Percentiles rank a stretch among this genome's conserved stretches.
phyloP scores from a whole-genome alignment of 1,139 yeast species.

The Debaryomycetaceae sp. region DNA sequence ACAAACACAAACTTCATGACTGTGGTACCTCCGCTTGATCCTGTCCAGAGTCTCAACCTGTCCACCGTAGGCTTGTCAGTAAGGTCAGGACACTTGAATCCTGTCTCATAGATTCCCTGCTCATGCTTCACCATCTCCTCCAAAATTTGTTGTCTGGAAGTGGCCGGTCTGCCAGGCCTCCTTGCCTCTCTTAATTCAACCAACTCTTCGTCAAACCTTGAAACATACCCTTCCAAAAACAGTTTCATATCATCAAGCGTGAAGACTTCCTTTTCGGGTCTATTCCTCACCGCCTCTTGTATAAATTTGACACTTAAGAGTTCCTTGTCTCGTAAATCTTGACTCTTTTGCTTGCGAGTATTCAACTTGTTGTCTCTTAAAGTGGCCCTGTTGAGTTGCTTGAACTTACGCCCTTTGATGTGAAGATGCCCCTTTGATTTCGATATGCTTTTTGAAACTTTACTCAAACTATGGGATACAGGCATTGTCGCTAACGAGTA shows the following conservation, averaged over 20 bases:
- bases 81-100: conserved; percentile 72
- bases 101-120: conserved; percentile 56
- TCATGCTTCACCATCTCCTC: conserved; percentile 64
- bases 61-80: conserved; percentile 56
- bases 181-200: conserved; percentile 53
- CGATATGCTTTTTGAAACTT: conserved; percentile 62
- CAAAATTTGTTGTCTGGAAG: conserved; percentile 62
- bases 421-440: conserved; percentile 66
- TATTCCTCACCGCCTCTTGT: conserved; percentile 56
- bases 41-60: conserved; percentile 69
- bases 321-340: conserved; percentile 55
- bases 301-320: conserved; percentile 55
- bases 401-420: conserved; percentile 84
- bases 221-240: conserved; percentile 59
- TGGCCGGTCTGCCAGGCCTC: conserved; percentile 85
- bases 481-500: too few species aligned
- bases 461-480: conserved; percentile 64
- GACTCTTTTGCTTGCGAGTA: conserved; percentile 49
- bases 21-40: conserved; percentile 75
- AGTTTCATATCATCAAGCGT: conserved; percentile 53
- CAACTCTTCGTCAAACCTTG: conserved; percentile 71
- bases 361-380: conserved; percentile 70
- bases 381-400: conserved; percentile 81
- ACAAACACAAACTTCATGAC: conserved; percentile 46
- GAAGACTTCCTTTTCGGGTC: conserved; percentile 40